Percentiles rank a stretch among this genome's conserved stretches.
These are phyloP conservation scores for Mortierella sp. DNA, from an alignment of 371 early-diverging fungal species.

Conservation along the genomic window DNA sequence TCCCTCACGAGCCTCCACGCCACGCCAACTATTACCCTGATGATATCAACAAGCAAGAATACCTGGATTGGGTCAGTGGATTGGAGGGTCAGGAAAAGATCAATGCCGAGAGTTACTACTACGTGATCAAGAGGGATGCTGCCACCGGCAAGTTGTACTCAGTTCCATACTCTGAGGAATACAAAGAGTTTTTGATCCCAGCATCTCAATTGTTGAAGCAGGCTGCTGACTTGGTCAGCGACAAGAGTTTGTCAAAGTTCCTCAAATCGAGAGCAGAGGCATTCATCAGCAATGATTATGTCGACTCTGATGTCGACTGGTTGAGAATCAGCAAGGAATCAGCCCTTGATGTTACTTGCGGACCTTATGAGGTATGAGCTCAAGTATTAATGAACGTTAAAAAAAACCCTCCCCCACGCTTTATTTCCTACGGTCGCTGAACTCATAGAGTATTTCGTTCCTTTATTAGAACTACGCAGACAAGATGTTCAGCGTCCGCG, in stretches of 20 bases:
- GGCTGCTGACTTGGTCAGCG: conserved; percentile 72
- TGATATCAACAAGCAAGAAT: conserved; percentile 80
- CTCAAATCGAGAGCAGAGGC: conserved; percentile 72
- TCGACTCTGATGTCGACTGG: conserved; percentile 82
- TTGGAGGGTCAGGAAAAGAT: conserved; percentile 62
- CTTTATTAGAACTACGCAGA: conserved; percentile 72
- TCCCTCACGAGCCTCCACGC: conserved; percentile 72
- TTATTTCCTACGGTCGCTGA: background rate
- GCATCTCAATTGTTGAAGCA: conserved; percentile 69
- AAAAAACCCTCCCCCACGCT: background rate
- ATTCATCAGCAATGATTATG: conserved; percentile 75
- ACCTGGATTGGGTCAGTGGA: conserved; percentile 68
- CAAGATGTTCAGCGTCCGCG: conserved; percentile 73
- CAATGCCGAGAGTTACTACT: conserved; percentile 80
- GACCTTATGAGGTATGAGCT: conserved; percentile 78
- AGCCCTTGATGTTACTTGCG: conserved; percentile 75
- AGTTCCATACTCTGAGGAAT: conserved; percentile 72
- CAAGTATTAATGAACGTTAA: no score
- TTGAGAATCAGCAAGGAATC: conserved; percentile 69
- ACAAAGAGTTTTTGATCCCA: conserved; percentile 72
- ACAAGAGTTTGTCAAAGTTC: conserved; percentile 69
- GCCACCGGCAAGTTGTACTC: conserved; percentile 57
- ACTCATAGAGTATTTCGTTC: background rate
- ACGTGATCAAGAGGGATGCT: conserved; percentile 65
- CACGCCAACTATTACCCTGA: conserved; percentile 84